Percentiles rank a stretch among this genome's conserved stretches.
Conservation (phyloP, 495 filamentous ascomycete genomes). For the Talaromyces stipitatus region DNA sequence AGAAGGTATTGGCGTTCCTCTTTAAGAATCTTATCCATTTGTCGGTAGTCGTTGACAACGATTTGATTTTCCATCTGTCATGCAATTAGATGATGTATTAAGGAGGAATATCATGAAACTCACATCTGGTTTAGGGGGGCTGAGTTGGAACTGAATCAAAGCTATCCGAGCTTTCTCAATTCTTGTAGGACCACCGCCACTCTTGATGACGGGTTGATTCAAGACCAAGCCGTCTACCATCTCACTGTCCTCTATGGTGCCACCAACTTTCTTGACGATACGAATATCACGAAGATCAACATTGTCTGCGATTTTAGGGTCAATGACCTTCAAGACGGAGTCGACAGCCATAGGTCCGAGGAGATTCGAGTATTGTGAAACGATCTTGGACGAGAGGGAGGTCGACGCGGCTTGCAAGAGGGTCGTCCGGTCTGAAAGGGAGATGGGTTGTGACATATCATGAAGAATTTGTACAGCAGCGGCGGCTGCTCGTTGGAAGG, state of each 20-base stretch:
- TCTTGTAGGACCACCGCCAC: conserved; percentile 78
- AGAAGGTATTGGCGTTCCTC: conserved; percentile 96
- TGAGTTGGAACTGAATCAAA: conserved; percentile 96
- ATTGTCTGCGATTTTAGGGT: conserved; percentile 89
- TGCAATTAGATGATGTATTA: neutral
- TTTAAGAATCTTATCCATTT: conserved; percentile 99
- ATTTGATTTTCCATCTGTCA: conserved; percentile 97
- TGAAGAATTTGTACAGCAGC: conserved; percentile 84
- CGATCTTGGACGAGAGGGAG: conserved; percentile 96
- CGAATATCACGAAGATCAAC: conserved; percentile 94
- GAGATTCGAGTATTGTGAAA: conserved; percentile 87
- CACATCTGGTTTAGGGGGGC: conserved; percentile 95
- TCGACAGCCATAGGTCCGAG: conserved; percentile 96
- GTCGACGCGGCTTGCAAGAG: conserved; percentile 95
- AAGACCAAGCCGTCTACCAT: conserved; percentile 92
- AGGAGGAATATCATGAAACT: conserved; percentile 18
- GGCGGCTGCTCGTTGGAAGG: conserved; percentile 89
- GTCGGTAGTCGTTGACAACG: conserved; percentile 96
- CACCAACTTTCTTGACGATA: conserved; percentile 95
- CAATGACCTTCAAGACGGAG: conserved; percentile 88
- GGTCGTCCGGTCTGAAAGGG: conserved; percentile 76
- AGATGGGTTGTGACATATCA: conserved; percentile 91
- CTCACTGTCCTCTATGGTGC: conserved; percentile 97
- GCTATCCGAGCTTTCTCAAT: conserved; percentile 98
- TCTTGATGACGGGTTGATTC: conserved; percentile 89